Conservation (phyloP, 495 filamentous ascomycete species). For the Penicillium verhagenii region DNA sequence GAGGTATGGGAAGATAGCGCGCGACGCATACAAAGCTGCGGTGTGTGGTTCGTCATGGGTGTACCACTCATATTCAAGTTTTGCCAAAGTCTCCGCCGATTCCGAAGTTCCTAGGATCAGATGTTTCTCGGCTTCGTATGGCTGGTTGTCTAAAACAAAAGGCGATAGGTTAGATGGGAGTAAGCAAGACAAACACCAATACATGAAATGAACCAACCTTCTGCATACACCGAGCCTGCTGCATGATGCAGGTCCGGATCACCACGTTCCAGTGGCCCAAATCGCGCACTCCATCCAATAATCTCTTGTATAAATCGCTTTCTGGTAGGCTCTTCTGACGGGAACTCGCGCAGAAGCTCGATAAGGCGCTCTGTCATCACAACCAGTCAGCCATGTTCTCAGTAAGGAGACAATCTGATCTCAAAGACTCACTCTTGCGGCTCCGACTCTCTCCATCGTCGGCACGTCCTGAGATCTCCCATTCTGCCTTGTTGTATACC, state of each 20-base stretch:
- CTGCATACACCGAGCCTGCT: conserved; percentile 80
- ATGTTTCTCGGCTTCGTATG: conserved; percentile 91
- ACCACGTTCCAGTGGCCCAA: conserved; percentile 83
- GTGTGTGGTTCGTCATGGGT: conserved; percentile 82
- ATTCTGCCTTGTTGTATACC: conserved; percentile 79
- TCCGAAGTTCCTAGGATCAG: conserved; percentile 86
- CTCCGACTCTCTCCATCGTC: conserved; percentile 38
- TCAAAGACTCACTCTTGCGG: conserved; percentile 42
- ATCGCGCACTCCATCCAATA: conserved; percentile 82
- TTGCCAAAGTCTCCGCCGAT: conserved; percentile 74
- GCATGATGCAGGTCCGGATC: conserved; percentile 97
- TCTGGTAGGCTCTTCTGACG: conserved; percentile 77
- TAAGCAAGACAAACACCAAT: too few species aligned
- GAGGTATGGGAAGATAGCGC: conserved; percentile 89
- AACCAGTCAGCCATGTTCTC: neutral
- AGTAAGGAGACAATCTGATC: neutral
- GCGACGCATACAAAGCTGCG: conserved; percentile 83
- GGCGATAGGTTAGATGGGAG: conserved; percentile 11
- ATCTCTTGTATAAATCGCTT: conserved; percentile 90
- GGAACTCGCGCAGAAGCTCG: conserved; percentile 72
- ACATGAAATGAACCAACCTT: conserved; percentile 51
- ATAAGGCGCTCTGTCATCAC: conserved; percentile 50
- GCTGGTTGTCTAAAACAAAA: conserved; percentile 66
- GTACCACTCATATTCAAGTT: conserved; percentile 93
- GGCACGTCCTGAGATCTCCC: conserved; percentile 63